These are phyloP conservation scores for Aquilaria yunnanensis DNA, from an alignment of 345 rosid genomes.

Conservation along the genomic window DNA sequence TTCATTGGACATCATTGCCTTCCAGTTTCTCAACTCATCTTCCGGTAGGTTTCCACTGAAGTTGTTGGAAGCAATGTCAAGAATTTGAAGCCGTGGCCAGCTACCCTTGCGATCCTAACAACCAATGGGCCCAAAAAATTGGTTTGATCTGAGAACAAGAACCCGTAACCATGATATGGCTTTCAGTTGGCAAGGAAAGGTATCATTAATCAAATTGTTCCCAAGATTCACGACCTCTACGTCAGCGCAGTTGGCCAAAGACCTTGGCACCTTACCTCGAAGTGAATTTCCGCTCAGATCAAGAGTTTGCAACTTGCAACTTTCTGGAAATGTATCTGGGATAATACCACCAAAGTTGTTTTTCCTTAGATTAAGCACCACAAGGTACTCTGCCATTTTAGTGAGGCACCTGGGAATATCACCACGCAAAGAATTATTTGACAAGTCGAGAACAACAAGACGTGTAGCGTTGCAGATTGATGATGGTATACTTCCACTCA, in stretches of 20 bases:
- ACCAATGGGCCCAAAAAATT: constrained; percentile 6
- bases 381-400: neutral
- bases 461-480: constrained; percentile 19
- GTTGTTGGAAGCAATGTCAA: constrained; percentile 29
- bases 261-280: constrained; percentile 25
- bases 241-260: constrained; percentile 20
- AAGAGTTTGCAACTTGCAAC: constrained; percentile 21
- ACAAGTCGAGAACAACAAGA: constrained; percentile 31
- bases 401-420: constrained; percentile 26
- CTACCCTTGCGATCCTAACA: neutral
- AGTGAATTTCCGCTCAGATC: constrained; percentile 27
- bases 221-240: constrained; percentile 37
- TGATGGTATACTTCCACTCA: constrained; percentile 24
- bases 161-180: constrained; percentile 22
- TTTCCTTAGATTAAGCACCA: constrained; percentile 9
- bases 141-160: constrained; percentile 33
- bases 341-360: constrained; percentile 7
- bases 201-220: constrained; percentile 23
- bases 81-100: constrained; percentile 33
- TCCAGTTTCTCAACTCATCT: constrained; percentile 15
- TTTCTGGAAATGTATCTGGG: constrained; percentile 7
- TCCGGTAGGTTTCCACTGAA: constrained; percentile 21
- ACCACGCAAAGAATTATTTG: constrained; percentile 31
- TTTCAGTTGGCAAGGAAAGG: constrained; percentile 34
- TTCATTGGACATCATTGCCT: constrained; percentile 25